Base-by-base conservation (phyloP, 768 basidiomycete genomes). In the Asterophora lycoperdoides region DNA sequence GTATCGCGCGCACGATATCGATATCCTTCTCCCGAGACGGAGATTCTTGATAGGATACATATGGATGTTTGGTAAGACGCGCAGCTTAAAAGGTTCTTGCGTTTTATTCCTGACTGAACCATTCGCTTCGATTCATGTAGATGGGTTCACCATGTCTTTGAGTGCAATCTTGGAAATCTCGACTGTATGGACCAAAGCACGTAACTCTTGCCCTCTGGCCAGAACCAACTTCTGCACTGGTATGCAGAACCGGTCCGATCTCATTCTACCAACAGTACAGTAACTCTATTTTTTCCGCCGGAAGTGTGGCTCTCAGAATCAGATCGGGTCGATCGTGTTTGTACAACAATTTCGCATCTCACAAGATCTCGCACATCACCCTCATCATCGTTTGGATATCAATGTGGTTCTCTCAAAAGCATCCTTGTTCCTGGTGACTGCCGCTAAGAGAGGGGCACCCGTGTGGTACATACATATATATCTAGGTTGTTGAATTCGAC, bases 391-490 rank as follows among this genome's bases (percentile, higher is more conserved):
- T 23, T 23, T 23, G 23, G 23, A 47, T 36, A 47, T 55, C 49
- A 55, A 42, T 28, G 33, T 52, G 48, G 15, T 53, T 41, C 47
- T 45, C 30, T 37, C 46, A 50, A 44, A 55, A 41, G 17, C 54
- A 37, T 48, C 48, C 47, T 53, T 43, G 48, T 53, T 53, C 51
- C 51, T 55, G 53, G 44, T 52, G 51, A 53, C 33, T 44, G 52
- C 47, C 47, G 48, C 46, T 50, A 55, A 54, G 37, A 47, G 46
- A 47, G 17, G 32, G 23, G 23, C 23, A 19, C 33, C 33, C 34
- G 46, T 47, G 39, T 48, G 44, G 44, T 52, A 51, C 50, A 57
- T 52, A 51, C 50, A 57, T 47, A 49, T 23, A 55, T 47, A 49
- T 54, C 33, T 49, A 43, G 40, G 28, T 32, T 53, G 44, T 42